A percentile compares a stretch with the other conserved stretches of the same genome.
phyloP scores from a whole-genome alignment of 2,329 filamentous ascomycete species.

The Epichloe hybrida region DNA sequence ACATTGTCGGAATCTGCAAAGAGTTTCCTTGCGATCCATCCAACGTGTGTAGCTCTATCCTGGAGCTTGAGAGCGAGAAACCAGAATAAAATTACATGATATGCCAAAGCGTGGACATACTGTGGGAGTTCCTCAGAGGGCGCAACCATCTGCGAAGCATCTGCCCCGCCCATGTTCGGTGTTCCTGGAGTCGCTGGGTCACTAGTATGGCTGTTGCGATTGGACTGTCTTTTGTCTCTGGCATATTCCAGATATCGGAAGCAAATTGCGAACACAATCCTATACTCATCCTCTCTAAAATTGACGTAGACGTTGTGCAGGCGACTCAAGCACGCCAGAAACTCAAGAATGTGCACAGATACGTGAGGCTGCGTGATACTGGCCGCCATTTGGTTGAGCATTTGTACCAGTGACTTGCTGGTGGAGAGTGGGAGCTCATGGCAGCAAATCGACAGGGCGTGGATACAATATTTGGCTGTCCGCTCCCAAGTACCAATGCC shows the following conservation, averaged over 20 bases:
- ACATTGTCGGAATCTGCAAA: conserved; percentile 63
- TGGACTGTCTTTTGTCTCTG: conserved; percentile 46
- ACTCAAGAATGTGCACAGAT: conserved; percentile 90
- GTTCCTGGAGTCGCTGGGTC: conserved; percentile 24
- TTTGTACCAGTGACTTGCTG: conserved; percentile 70
- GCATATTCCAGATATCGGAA: conserved; percentile 88
- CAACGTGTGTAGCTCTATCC: conserved; percentile 71
- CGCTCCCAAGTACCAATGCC: conserved; percentile 76
- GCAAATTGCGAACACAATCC: conserved; percentile 88
- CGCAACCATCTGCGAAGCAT: conserved; percentile 21
- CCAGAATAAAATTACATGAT: conserved; percentile 95
- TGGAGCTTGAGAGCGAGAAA: conserved; percentile 79
- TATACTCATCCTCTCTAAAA: conserved; percentile 82
- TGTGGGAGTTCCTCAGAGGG: conserved; percentile 65
- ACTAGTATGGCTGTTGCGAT: conserved; percentile 30
- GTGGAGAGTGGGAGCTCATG: conserved; percentile 84
- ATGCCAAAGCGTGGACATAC: conserved; percentile 87
- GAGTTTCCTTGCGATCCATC: conserved; percentile 80
- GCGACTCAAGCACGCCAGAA: conserved; percentile 77
- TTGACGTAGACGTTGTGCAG: conserved; percentile 77
- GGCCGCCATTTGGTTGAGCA: conserved; percentile 86
- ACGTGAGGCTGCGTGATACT: conserved; percentile 90
- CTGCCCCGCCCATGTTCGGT: conserved; percentile 9
- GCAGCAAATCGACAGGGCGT: conserved; percentile 87
- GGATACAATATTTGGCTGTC: conserved; percentile 85